Percentiles rank a stretch among this genome's conserved stretches.
phyloP scores from a whole-genome alignment of 306 rosid genomes.

The Glycine latifolia region DNA sequence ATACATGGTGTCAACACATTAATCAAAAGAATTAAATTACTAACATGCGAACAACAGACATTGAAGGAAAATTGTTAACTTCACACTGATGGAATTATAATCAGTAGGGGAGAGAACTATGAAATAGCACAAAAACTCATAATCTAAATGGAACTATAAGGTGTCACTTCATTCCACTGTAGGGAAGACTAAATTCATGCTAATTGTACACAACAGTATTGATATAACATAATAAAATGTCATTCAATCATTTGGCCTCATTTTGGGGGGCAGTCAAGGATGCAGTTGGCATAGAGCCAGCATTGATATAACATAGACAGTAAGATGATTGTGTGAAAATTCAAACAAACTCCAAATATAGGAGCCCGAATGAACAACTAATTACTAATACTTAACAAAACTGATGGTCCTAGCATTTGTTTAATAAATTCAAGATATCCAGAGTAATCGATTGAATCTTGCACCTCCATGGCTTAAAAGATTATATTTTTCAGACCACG shows the following conservation, averaged over 20 bases:
- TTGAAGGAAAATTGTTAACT: neutral
- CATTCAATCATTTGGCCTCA: conserved; percentile 6
- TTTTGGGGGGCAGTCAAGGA: neutral
- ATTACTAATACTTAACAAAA: neutral
- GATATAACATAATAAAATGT: conserved; percentile 5
- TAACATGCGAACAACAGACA: conserved; percentile 3
- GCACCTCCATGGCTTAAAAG: conserved; percentile 25
- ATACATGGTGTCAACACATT: conserved; percentile 3
- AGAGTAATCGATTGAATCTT: too few species aligned
- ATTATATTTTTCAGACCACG: conserved; percentile 8
- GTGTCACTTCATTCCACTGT: neutral
- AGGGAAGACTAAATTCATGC: neutral
- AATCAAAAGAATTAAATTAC: conserved; percentile 22
- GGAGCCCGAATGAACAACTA: conserved; percentile 8
- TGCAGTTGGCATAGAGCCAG: conserved; percentile 8
- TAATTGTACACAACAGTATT: neutral
- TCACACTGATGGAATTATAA: conserved; percentile 1
- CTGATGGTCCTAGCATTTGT: conserved; percentile 17
- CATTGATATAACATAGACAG: neutral
- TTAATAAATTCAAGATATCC: neutral
- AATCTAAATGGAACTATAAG: conserved; percentile 8
- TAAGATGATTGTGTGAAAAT: neutral
- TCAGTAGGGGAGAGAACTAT: neutral
- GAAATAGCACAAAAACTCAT: neutral
- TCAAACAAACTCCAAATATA: conserved; percentile 17